Conservation (phyloP, 108 stramenopile species). For the Aurantiochytrium sp. region DNA sequence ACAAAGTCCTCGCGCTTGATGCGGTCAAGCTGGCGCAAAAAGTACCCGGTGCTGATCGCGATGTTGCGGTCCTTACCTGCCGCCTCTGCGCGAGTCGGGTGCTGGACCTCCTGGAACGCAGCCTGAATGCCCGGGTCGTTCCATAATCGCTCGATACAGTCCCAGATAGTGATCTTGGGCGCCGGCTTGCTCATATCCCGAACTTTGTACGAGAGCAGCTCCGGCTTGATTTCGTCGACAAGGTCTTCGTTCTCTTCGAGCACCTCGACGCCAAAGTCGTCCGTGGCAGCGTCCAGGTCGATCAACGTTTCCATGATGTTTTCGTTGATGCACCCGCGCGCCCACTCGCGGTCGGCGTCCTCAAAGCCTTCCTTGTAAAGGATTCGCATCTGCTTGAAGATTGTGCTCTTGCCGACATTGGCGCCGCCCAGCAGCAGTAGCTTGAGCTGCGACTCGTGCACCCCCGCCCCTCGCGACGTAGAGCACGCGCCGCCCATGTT, state of each 20-base stretch:
- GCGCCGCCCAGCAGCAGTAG: neutral
- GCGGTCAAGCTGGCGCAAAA: neutral
- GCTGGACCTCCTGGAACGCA: constrained; percentile 24
- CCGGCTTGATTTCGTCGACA: neutral
- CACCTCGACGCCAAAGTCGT: neutral
- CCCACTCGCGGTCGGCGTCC: constrained; percentile 28
- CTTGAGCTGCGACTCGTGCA: neutral
- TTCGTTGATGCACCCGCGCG: neutral
- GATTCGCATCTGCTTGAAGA: constrained; percentile 54
- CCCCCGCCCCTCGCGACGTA: neutral
- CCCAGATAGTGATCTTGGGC: neutral
- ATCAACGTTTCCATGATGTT: constrained; percentile 40
- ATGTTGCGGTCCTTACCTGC: neutral
- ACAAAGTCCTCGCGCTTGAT: neutral
- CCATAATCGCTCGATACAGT: constrained; percentile 30
- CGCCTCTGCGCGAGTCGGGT: neutral
- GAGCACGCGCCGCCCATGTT: neutral
- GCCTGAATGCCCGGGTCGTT: constrained; percentile 40
- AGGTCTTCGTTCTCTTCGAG: constrained; percentile 11
- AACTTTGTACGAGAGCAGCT: neutral
- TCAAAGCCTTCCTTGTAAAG: constrained; percentile 40
- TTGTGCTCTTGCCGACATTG: constrained; percentile 44
- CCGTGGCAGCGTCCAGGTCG: neutral
- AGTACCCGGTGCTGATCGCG: constrained; percentile 6
- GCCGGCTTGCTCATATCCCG: neutral